phyloP scores from a whole-genome alignment of 83 land plant genomes.

The Diphasiastrum complanatum region DNA sequence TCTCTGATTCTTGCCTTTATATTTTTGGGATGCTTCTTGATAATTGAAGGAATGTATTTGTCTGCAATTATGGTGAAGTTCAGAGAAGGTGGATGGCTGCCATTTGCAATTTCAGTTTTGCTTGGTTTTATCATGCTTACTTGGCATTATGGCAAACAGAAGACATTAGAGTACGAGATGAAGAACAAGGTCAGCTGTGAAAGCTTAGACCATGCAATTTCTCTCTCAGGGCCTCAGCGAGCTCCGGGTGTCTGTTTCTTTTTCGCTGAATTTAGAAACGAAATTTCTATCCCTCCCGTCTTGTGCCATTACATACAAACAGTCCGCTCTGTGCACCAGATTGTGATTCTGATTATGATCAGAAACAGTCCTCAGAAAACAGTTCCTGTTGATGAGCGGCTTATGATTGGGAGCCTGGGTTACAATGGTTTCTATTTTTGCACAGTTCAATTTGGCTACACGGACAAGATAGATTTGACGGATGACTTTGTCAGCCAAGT shows the following conservation, averaged over 20 bases:
- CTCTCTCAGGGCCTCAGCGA: neutral
- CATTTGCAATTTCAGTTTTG: neutral
- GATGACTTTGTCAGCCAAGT: too few species aligned
- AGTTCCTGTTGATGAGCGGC: too few species aligned
- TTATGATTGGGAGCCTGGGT: too few species aligned
- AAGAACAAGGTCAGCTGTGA: neutral
- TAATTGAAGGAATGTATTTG: neutral
- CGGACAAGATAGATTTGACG: too few species aligned
- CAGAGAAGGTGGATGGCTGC: neutral
- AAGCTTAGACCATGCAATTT: neutral
- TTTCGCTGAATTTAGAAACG: neutral
- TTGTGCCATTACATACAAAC: neutral
- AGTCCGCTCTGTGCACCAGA: neutral
- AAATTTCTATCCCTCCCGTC: conserved; percentile 3
- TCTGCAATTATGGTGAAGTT: neutral
- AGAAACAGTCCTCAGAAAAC: too few species aligned
- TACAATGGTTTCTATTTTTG: too few species aligned
- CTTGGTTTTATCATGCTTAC: neutral
- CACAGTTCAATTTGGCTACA: too few species aligned
- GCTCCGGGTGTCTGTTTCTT: neutral
- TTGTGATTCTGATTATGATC: neutral
- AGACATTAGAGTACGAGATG: neutral
- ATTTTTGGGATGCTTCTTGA: neutral
- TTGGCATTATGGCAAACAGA: neutral
- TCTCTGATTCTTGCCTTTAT: neutral